Evolutionary conservation across 106 monocot species (phyloP).

Genomic region (Allium fistulosum): DNA sequence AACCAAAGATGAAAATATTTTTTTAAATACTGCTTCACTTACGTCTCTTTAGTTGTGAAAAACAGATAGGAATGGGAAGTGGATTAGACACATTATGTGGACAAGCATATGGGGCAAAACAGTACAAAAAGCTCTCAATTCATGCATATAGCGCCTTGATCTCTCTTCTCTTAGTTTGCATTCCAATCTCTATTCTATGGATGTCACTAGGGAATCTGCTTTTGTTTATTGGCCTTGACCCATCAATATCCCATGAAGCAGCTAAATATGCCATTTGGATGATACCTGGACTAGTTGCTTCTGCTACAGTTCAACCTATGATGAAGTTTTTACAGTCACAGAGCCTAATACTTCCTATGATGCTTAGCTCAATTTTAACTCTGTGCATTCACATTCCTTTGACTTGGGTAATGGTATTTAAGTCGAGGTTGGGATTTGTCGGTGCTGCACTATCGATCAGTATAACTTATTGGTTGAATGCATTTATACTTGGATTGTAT

Average conservation of each 20-base stretch:
- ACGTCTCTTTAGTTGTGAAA: neutral
- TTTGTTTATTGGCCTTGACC: slow-evolving; percentile 21
- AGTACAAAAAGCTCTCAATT: slow-evolving; percentile 37
- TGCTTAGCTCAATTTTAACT: slow-evolving; percentile 25
- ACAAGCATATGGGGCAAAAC: slow-evolving; percentile 55
- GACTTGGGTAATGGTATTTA: slow-evolving; percentile 72
- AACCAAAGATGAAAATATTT: no score
- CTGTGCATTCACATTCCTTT: slow-evolving; percentile 50
- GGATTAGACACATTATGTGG: slow-evolving; percentile 51
- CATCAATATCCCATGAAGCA: slow-evolving; percentile 26
- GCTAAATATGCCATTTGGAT: slow-evolving; percentile 34
- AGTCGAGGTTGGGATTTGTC: slow-evolving; percentile 33
- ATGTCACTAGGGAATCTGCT: slow-evolving; percentile 24
- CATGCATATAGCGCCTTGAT: slow-evolving; percentile 36
- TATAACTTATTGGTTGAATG: slow-evolving; percentile 63
- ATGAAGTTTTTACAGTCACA: slow-evolving; percentile 61
- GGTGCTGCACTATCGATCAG: slow-evolving; percentile 77
- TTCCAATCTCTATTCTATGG: slow-evolving; percentile 38
- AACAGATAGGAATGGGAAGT: slow-evolving; percentile 47
- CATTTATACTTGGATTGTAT: slow-evolving; percentile 48
- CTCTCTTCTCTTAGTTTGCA: slow-evolving; percentile 32
- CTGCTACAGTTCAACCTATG: slow-evolving; percentile 33
- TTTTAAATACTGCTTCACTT: no score
- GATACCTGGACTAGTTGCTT: slow-evolving; percentile 46
- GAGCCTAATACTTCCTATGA: slow-evolving; percentile 55